These are phyloP conservation scores for Infundibulicybe gibba DNA, from an alignment of 768 basidiomycete genomes.

Conservation along the genomic window DNA sequence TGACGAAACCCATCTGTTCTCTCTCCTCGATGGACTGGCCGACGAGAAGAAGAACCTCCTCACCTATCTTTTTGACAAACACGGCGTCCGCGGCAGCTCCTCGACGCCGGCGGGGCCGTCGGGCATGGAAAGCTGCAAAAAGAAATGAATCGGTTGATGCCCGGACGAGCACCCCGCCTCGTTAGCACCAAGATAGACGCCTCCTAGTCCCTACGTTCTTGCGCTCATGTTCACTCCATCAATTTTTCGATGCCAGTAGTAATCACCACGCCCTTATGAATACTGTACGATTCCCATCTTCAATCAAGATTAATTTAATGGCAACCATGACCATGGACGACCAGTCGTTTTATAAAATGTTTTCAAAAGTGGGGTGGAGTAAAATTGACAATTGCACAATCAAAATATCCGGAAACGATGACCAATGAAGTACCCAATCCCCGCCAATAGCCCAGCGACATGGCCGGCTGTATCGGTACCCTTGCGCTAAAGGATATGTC, in stretches of 20 bases:
- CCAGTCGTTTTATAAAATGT: no score
- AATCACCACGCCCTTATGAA: no score
- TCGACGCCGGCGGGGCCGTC: slow-evolving; percentile 29
- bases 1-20: slow-evolving; percentile 81
- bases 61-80: slow-evolving; percentile 88
- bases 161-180: slow-evolving; percentile 71
- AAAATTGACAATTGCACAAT: no score
- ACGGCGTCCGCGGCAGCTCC: slow-evolving; percentile 58
- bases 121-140: slow-evolving; percentile 72
- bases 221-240: background rate
- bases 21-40: slow-evolving; percentile 76
- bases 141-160: slow-evolving; percentile 77
- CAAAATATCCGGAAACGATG: slow-evolving; percentile 32
- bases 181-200: background rate
- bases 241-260: no score
- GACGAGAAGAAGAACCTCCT: slow-evolving; percentile 89
- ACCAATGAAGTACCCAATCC: slow-evolving; percentile 49
- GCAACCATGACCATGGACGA: no score
- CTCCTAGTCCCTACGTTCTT: background rate
- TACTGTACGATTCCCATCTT: no score
- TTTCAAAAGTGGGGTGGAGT: no score
- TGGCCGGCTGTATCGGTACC: slow-evolving; percentile 63
- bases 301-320: no score
- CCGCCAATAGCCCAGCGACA: slow-evolving; percentile 62
- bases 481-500: slow-evolving; percentile 32